Evolutionary conservation across 495 filamentous ascomycete species (phyloP).

Genomic region (Hyaloscypha variabilis): DNA sequence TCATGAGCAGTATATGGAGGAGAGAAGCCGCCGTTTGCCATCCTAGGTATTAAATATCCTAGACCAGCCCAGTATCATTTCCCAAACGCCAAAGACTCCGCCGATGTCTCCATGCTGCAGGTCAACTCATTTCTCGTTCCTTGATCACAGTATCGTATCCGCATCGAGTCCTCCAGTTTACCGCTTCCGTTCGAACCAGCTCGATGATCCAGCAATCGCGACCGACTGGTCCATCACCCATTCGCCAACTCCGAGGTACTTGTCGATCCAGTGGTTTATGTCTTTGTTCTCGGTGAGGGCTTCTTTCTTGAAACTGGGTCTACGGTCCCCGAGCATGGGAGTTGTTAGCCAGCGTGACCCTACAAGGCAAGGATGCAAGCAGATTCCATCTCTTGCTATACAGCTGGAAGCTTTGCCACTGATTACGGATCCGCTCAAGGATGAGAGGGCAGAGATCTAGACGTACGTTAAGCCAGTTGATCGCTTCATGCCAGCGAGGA

Average conservation of each 20-base stretch:
- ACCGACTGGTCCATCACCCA: slow-evolving; percentile 98
- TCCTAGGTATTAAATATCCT: neutral
- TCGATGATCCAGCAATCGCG: slow-evolving; percentile 81
- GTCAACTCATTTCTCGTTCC: neutral
- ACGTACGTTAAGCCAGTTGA: slow-evolving; percentile 97
- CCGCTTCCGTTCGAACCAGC: slow-evolving; percentile 72
- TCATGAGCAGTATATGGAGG: slow-evolving; percentile 14
- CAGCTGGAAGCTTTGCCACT: neutral
- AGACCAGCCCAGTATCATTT: neutral
- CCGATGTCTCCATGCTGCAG: neutral
- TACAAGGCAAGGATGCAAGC: neutral
- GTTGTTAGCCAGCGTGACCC: slow-evolving; percentile 27
- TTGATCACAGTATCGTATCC: too few species aligned
- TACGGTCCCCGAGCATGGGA: slow-evolving; percentile 40
- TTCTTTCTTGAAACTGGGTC: slow-evolving; percentile 86
- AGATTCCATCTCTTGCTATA: neutral
- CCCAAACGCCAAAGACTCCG: slow-evolving; percentile 20
- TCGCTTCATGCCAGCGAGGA: slow-evolving; percentile 94
- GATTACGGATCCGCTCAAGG: neutral
- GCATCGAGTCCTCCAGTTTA: slow-evolving; percentile 14
- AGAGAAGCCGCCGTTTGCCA: slow-evolving; percentile 20
- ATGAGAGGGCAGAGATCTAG: neutral
- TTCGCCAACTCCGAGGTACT: slow-evolving; percentile 93
- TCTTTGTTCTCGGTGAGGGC: slow-evolving; percentile 83
- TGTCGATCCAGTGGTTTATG: slow-evolving; percentile 87